Evolutionary conservation across 2,329 filamentous ascomycete species (phyloP).

Genomic region (Botrytis squamosa): DNA sequence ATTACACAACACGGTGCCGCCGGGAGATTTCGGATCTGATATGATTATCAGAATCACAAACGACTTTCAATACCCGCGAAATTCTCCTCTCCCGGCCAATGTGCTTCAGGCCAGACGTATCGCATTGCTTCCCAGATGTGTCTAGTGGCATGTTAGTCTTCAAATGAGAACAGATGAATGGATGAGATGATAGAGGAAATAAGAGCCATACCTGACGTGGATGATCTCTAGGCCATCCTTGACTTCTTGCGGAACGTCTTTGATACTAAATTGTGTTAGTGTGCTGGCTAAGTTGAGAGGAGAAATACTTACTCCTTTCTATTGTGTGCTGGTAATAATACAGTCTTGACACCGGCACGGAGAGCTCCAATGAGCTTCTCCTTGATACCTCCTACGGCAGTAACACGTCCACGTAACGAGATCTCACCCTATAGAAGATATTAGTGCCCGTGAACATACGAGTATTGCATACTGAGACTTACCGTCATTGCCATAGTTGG

Average conservation of each 20-base stretch:
- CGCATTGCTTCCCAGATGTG: conserved; percentile 95
- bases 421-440: conserved; percentile 52
- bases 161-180: conserved; percentile 8
- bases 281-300: neutral
- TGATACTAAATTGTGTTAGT: conserved; percentile 48
- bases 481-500: conserved; percentile 94
- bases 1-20: conserved; percentile 7
- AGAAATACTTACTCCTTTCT: conserved; percentile 64
- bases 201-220: conserved; percentile 70
- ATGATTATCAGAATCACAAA: conserved; percentile 51
- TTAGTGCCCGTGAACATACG: conserved; percentile 27
- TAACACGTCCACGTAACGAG: conserved; percentile 82
- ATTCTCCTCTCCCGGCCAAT: conserved; percentile 75
- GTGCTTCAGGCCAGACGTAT: conserved; percentile 84
- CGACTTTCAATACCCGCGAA: conserved; percentile 74
- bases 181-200: neutral
- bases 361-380: conserved; percentile 96
- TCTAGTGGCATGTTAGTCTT: conserved; percentile 44
- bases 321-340: conserved; percentile 84
- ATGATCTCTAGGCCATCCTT: conserved; percentile 83
- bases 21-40: conserved; percentile 23
- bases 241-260: conserved; percentile 88
- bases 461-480: conserved; percentile 39
- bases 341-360: conserved; percentile 90
- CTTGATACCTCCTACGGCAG: conserved; percentile 95